phyloP scores from a whole-genome alignment of 441 rosid species.

The Heliophila coronopifolia region DNA sequence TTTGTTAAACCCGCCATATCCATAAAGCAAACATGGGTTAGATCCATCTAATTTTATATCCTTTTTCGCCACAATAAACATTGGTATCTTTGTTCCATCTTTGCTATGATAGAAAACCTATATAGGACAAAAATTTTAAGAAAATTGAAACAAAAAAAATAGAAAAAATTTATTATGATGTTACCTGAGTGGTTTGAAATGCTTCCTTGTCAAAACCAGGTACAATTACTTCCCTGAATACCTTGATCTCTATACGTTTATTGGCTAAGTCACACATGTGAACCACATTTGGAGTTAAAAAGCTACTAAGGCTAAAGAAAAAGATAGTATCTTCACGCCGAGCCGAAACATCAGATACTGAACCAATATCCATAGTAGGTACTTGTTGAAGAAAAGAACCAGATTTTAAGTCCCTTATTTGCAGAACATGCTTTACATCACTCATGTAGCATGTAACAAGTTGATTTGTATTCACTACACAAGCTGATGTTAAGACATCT shows the following conservation, averaged over 20 bases:
- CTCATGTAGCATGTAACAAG: conserved; percentile 77
- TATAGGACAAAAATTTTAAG: too few species aligned
- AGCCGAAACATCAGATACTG: conserved; percentile 61
- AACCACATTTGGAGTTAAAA: conserved; percentile 78
- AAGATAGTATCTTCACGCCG: conserved; percentile 53
- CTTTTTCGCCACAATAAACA: conserved; percentile 68
- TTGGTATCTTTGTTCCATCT: conserved; percentile 80
- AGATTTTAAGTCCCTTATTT: conserved; percentile 71
- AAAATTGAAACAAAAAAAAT: too few species aligned
- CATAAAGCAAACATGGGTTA: conserved; percentile 82
- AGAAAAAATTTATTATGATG: too few species aligned
- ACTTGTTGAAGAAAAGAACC: conserved; percentile 72
- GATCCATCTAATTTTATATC: conserved; percentile 70
- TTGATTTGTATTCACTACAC: conserved; percentile 60
- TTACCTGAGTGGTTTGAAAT: conserved; percentile 77
- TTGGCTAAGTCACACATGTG: conserved; percentile 67
- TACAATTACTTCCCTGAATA: conserved; percentile 66
- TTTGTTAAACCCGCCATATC: conserved; percentile 89
- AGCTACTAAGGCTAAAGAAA: conserved; percentile 73
- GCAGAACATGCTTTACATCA: conserved; percentile 73
- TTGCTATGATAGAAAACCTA: conserved; percentile 81
- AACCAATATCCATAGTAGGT: conserved; percentile 73
- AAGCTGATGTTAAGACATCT: conserved; percentile 73
- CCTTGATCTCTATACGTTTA: conserved; percentile 61
- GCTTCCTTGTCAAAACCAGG: conserved; percentile 70